Percentiles rank a stretch among this genome's conserved stretches.
These are phyloP conservation scores for Pestalotiopsis sp. DNA, from an alignment of 2,329 filamentous ascomycete genomes.

Conservation along the genomic window DNA sequence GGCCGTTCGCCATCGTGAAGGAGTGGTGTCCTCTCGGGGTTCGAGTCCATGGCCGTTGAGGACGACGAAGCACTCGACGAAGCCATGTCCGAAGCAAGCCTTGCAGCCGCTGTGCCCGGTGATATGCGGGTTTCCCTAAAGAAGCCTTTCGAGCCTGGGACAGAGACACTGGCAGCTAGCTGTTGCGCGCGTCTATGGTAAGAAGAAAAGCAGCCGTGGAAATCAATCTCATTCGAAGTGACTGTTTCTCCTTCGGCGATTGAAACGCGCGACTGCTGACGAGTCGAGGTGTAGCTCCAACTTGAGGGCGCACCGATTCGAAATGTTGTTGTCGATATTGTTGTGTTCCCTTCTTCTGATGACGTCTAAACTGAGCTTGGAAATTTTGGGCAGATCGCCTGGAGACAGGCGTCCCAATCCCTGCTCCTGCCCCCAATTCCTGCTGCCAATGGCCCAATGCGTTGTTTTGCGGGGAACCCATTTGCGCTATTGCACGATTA, in stretches of 20 bases:
- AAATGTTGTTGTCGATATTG: constrained; percentile 5
- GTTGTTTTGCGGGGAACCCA: not conserved
- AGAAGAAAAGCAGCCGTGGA: not conserved
- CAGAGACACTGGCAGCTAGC: not conserved
- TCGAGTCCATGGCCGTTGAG: constrained; percentile 14
- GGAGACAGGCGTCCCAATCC: not conserved
- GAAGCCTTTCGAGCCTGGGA: not conserved
- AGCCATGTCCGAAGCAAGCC: constrained; percentile 19
- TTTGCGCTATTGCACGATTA: not conserved
- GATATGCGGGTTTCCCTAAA: not conserved
- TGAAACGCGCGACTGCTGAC: not conserved
- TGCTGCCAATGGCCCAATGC: not conserved
- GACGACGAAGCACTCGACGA: constrained; percentile 23
- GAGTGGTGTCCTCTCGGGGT: constrained; percentile 32
- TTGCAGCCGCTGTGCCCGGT: not conserved
- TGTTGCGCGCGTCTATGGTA: not conserved
- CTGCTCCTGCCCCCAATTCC: not conserved
- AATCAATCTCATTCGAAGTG: not conserved
- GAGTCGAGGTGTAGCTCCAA: not conserved
- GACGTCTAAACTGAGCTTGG: constrained; percentile 9
- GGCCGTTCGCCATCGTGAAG: constrained; percentile 36
- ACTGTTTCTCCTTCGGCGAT: not conserved
- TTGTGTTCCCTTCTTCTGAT: constrained; percentile 4
- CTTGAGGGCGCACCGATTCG: not conserved
- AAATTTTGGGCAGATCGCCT: constrained; percentile 6